These are phyloP conservation scores for Bryoerythrophyllum caledonicum DNA, from an alignment of 225 moss, liverwort and hornwort species.

Conservation along the genomic window DNA sequence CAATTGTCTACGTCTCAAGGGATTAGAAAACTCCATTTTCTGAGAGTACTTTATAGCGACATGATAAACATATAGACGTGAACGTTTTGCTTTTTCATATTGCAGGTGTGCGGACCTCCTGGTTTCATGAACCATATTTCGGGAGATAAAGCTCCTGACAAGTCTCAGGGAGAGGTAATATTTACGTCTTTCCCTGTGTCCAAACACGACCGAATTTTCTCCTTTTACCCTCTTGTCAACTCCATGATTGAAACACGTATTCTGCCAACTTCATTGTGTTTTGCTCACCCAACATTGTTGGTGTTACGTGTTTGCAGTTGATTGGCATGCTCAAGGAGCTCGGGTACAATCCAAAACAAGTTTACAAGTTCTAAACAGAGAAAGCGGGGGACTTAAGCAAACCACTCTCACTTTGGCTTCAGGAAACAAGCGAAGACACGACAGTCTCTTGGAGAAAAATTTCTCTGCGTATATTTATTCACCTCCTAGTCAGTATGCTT, in stretches of 20 bases:
- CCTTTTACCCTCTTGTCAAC: neutral
- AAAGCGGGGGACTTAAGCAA: neutral
- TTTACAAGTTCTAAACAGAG: conserved; percentile 67
- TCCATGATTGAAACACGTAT: neutral
- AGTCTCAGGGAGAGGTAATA: conserved; percentile 85
- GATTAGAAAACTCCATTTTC: neutral
- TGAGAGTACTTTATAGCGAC: neutral
- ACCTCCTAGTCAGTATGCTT: neutral
- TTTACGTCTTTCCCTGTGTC: neutral
- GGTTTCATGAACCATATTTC: conserved; percentile 74
- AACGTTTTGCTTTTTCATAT: neutral
- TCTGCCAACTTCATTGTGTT: neutral
- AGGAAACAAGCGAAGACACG: neutral
- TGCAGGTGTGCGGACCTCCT: conserved; percentile 89
- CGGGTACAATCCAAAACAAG: conserved; percentile 68
- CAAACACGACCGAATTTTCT: neutral
- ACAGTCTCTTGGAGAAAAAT: neutral
- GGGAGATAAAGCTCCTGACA: conserved; percentile 76
- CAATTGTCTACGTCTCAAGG: neutral
- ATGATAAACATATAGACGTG: neutral
- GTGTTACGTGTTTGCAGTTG: conserved; percentile 45
- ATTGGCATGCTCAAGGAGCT: conserved; percentile 72
- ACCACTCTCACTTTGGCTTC: neutral
- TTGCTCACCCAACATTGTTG: neutral
- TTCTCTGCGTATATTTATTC: neutral